A percentile compares a stretch with the other conserved stretches of the same genome.
Evolutionary conservation across 805 yeast genomes (phyloP).

Genomic region (Ogataea methanolica): DNA sequence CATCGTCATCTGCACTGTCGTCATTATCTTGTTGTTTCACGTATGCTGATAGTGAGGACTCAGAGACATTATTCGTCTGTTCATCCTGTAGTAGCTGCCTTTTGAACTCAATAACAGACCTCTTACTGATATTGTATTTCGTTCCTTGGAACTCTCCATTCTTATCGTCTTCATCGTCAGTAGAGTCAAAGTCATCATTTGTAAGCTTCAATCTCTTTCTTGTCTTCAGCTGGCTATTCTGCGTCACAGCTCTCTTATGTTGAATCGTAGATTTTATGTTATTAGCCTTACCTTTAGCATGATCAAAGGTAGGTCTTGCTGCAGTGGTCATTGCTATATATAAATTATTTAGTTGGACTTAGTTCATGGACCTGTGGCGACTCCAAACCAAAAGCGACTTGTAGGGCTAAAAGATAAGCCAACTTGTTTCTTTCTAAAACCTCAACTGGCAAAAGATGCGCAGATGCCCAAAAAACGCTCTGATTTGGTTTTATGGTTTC

Average conservation of each 20-base stretch:
- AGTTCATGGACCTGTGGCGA: no score
- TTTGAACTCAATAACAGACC: conserved; percentile 15
- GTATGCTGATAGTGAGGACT: background rate
- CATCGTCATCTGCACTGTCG: conserved; percentile 16
- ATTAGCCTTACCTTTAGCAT: conserved; percentile 51
- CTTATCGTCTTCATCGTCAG: conserved; percentile 45
- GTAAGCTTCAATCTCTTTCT: conserved; percentile 26
- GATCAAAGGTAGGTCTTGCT: conserved; percentile 65
- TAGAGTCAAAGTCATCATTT: conserved; percentile 34
- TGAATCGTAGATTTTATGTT: conserved; percentile 39
- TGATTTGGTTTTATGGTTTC: no score
- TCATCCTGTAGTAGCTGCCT: conserved; percentile 13
- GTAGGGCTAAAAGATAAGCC: no score
- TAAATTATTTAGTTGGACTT: no score
- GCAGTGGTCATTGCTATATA: conserved; percentile 53
- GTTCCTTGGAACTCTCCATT: conserved; percentile 31
- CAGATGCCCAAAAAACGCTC: no score
- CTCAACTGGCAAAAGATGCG: no score
- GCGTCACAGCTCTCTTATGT: conserved; percentile 52
- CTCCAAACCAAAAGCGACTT: no score
- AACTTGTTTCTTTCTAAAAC: no score
- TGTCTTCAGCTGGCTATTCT: conserved; percentile 49
- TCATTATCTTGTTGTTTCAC: conserved; percentile 1
- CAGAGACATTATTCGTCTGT: background rate
- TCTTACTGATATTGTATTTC: conserved; percentile 19